Conservation (phyloP, 257 asterid species). For the Jasminum sambac region DNA sequence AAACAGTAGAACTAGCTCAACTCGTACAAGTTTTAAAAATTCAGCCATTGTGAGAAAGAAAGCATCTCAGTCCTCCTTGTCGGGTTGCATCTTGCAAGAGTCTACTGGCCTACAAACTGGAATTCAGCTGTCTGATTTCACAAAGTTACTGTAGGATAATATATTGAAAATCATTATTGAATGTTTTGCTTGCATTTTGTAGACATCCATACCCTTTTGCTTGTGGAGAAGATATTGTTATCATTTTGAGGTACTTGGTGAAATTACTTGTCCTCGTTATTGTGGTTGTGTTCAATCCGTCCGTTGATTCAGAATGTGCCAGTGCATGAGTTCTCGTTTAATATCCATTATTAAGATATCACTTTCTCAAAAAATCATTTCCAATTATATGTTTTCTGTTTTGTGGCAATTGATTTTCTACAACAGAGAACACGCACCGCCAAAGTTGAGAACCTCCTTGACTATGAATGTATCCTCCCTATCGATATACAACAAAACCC, state of each 20-base stretch:
- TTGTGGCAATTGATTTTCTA: no score
- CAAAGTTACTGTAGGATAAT: background rate
- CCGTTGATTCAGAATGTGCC: background rate
- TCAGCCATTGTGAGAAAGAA: background rate
- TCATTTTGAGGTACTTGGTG: background rate
- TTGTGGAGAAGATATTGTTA: background rate
- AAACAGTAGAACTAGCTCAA: slow-evolving; percentile 33
- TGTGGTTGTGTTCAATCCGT: background rate
- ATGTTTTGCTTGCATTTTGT: background rate
- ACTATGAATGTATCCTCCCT: background rate
- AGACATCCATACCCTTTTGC: background rate
- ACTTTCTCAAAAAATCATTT: no score
- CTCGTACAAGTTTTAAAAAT: background rate
- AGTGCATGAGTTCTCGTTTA: background rate
- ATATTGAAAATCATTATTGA: background rate
- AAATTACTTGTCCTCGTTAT: background rate
- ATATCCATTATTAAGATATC: no score
- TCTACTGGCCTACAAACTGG: background rate
- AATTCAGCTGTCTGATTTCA: background rate
- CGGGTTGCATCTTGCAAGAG: background rate
- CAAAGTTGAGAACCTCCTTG: background rate
- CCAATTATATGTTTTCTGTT: no score
- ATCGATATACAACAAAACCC: background rate
- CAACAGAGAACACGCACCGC: background rate
- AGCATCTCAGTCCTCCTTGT: background rate